These are phyloP conservation scores for Caloboletus firmus DNA, from an alignment of 1,284 basidiomycete species.

Conservation along the genomic window DNA sequence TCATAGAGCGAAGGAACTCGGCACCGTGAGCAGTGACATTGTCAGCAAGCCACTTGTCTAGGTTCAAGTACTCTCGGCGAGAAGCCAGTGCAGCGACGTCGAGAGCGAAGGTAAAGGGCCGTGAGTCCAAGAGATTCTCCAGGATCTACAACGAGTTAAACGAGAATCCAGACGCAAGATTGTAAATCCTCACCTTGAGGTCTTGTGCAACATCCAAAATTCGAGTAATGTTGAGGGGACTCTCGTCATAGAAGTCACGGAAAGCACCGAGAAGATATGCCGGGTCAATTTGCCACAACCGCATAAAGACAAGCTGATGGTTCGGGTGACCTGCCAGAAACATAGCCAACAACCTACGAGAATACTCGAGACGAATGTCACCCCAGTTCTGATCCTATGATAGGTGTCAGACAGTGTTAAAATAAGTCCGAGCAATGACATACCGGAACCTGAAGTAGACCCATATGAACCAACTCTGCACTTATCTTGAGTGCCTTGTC, in stretches of 20 bases:
- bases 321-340: slow-evolving; percentile 93
- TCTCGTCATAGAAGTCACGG: slow-evolving; percentile 89
- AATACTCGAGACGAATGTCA: slow-evolving; percentile 82
- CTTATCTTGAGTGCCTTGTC: slow-evolving; percentile 92
- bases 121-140: slow-evolving; percentile 84
- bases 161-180: neutral
- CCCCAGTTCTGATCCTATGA: slow-evolving; percentile 80
- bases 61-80: slow-evolving; percentile 89
- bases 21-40: slow-evolving; percentile 78
- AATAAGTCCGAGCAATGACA: neutral
- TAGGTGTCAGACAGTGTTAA: neutral
- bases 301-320: slow-evolving; percentile 95
- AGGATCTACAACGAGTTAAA: slow-evolving; percentile 63
- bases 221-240: slow-evolving; percentile 89
- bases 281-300: slow-evolving; percentile 90
- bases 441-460: slow-evolving; percentile 86
- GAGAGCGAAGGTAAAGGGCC: slow-evolving; percentile 84
- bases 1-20: slow-evolving; percentile 85
- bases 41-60: slow-evolving; percentile 95
- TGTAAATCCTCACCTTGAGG: slow-evolving; percentile 65
- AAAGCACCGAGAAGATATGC: slow-evolving; percentile 85
- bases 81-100: slow-evolving; percentile 94
- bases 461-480: slow-evolving; percentile 93
- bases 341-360: slow-evolving; percentile 83
- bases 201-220: slow-evolving; percentile 96